A percentile compares a stretch with the other conserved stretches of the same genome.
These are phyloP conservation scores for Barnettozyma populi DNA, from an alignment of 805 yeast genomes.

Conservation along the genomic window DNA sequence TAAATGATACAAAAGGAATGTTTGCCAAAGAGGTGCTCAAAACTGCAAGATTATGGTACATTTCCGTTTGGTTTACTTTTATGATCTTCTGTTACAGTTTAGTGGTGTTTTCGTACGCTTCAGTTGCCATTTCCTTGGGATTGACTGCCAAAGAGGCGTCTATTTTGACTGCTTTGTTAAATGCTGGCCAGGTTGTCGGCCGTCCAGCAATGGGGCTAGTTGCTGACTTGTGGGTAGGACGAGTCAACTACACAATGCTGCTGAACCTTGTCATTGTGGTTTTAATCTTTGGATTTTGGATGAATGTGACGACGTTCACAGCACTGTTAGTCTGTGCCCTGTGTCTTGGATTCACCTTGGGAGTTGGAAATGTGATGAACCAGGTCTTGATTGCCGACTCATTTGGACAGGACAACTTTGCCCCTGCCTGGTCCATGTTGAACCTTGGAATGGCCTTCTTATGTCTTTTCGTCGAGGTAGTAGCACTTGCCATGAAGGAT, in stretches of 20 bases:
- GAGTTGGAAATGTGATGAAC: slow-evolving; percentile 40
- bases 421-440: slow-evolving; percentile 36
- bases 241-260: slow-evolving; percentile 38
- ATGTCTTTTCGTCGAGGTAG: slow-evolving; percentile 47
- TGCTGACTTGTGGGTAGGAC: slow-evolving; percentile 40
- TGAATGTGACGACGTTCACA: slow-evolving; percentile 34
- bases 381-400: slow-evolving; percentile 38
- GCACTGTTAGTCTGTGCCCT: slow-evolving; percentile 37
- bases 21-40: slow-evolving; percentile 29
- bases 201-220: slow-evolving; percentile 42
- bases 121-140: slow-evolving; percentile 46
- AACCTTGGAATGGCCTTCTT: slow-evolving; percentile 29
- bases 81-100: slow-evolving; percentile 38
- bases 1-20: slow-evolving; percentile 26
- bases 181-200: slow-evolving; percentile 44
- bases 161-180: slow-evolving; percentile 39
- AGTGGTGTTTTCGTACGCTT: slow-evolving; percentile 39
- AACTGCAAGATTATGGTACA: slow-evolving; percentile 27
- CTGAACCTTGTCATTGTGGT: slow-evolving; percentile 32
- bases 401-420: slow-evolving; percentile 31
- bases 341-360: slow-evolving; percentile 39
- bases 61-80: slow-evolving; percentile 33
- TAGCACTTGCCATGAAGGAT: slow-evolving; percentile 44
- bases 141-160: slow-evolving; percentile 39
- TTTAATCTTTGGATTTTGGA: slow-evolving; percentile 43